Percentiles rank a stretch among this genome's conserved stretches.
Evolutionary conservation across 768 basidiomycete genomes (phyloP).

Genomic region (Solioccasus polychromus): DNA sequence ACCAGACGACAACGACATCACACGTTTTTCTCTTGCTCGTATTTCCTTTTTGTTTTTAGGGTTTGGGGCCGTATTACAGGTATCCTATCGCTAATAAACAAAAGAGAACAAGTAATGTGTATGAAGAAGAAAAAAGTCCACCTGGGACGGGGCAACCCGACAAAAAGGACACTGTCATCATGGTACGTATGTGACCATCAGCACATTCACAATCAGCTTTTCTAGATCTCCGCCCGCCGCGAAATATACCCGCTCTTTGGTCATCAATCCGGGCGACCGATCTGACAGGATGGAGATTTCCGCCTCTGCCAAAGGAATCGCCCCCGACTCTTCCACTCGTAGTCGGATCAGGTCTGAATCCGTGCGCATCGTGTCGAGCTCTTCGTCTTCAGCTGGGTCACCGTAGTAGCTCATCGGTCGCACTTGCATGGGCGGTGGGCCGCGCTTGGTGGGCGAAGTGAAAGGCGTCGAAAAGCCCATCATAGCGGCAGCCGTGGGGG

Average conservation of each 20-base stretch:
- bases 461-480: slow-evolving; percentile 24
- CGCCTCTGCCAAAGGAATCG: slow-evolving; percentile 58
- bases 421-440: slow-evolving; percentile 35
- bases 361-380: slow-evolving; percentile 24
- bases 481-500: slow-evolving; percentile 19
- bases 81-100: slow-evolving; percentile 8
- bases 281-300: slow-evolving; percentile 63
- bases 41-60: slow-evolving; percentile 11
- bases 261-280: slow-evolving; percentile 42
- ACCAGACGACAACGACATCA: too few relatives aligned
- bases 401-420: slow-evolving; percentile 44
- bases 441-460: slow-evolving; percentile 21
- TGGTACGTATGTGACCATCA: slow-evolving; percentile 68
- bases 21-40: background rate
- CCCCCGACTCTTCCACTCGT: slow-evolving; percentile 67
- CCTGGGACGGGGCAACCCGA: background rate
- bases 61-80: slow-evolving; percentile 8
- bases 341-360: slow-evolving; percentile 42
- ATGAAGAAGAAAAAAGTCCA: background rate
- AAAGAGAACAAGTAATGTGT: too few relatives aligned
- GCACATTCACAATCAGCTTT: slow-evolving; percentile 72
- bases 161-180: slow-evolving; percentile 28
- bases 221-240: slow-evolving; percentile 64
- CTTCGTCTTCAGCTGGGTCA: slow-evolving; percentile 38
- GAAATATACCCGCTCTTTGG: slow-evolving; percentile 69